Evolutionary conservation across 2,329 filamentous ascomycete species (phyloP), one percentile per base, ranked within the genome.

Genomic region (Hypoxylon sp.): DNA sequence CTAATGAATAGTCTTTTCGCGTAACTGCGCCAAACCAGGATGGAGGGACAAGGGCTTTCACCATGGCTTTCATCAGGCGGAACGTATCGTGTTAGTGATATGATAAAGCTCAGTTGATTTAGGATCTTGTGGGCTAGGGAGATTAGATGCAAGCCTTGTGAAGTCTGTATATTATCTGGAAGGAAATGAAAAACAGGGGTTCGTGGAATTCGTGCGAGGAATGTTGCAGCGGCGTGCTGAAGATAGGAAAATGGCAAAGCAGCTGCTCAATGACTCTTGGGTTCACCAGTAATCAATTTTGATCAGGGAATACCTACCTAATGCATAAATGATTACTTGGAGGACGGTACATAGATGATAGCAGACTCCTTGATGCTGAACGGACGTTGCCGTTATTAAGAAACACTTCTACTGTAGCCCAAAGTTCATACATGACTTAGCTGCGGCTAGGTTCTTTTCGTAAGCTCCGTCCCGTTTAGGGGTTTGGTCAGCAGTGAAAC

Each of bases 161-260:
- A 25, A 80, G 17, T 76, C 71, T 43, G 82, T 83, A 60, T 80
- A 68, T 0, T 76, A 58, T 28, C 76, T 83, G 2, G 68, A 79
- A n/a, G 76, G 76, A 5, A 59, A 78, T 32, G 71, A 74, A 46
- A 71, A 72, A 64, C 61, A 71, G 28, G 67, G 41, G 10, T 82
- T 82, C 46, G 69, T 82, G 0, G 50, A 59, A 5, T 74, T 82
- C 61, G 77, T 82, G 75, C 60, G 70, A 11, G 80, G 75, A 60
- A 81, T 81, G 76, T 70, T 82, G 4, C 76, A 78, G 6, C 81
- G 80, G 79, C 74, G 76, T 5, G 78, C 79, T 19, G 63, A 56
- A 5, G 69, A 76, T 10, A 74, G 79, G 11, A 64, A 60, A 5
- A 74, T 77, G 1, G 34, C 34, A 14, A n/a, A n/a, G 34, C 34